Evolutionary conservation across 2,329 filamentous ascomycete species (phyloP), one percentile per base, ranked within the genome.

Genomic region (Arthrobotrys iridis): DNA sequence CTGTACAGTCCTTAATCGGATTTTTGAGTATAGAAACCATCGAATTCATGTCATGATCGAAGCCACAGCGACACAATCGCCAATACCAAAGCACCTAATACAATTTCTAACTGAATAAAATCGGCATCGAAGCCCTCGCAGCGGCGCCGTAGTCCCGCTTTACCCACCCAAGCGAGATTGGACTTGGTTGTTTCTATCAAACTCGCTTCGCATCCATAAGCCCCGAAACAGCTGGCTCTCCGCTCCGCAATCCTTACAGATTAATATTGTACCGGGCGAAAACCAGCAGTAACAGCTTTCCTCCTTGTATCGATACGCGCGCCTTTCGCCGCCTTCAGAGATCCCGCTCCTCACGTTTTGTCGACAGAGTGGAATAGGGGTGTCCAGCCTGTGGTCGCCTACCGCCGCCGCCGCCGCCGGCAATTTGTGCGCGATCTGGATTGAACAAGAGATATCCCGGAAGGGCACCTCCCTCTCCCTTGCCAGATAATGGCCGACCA

Each of bases 291-390:
- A 55, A 40, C 45, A 46, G 37, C 20, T 52, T 57, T 67, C 57
- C 63, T 75, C 50, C 71, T 74, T 75, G 71, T 37, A 67, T 75
- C 71, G 63, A 75, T 75, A 75, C 71, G 71, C 71, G 71, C 70
- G 63, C 70, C 58, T 46, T 68, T 48, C 63, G 43, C 37, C 37
- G 63, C 57, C 24, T 41, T 46, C 55, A 55, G 60, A 52, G 24
- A 40, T 52, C 45, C 46, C 46, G 63, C 57, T 58, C 30, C 40
- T 63, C 71, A 58, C 63, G 63, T 63, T 60, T 65, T 40, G 35
- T 74, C 35, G 70, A 74, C 70, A 46, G 62, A 55, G 48, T 62
- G 70, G 45, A 74, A 37, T 62, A 64, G 48, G 45, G 30, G 48
- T 13, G 24, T 37, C 40, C 46, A 62, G 28, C 55, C 70, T 55